Evolutionary conservation across 2,329 filamentous ascomycete genomes (phyloP).

Genomic region (Penicillium sp.): DNA sequence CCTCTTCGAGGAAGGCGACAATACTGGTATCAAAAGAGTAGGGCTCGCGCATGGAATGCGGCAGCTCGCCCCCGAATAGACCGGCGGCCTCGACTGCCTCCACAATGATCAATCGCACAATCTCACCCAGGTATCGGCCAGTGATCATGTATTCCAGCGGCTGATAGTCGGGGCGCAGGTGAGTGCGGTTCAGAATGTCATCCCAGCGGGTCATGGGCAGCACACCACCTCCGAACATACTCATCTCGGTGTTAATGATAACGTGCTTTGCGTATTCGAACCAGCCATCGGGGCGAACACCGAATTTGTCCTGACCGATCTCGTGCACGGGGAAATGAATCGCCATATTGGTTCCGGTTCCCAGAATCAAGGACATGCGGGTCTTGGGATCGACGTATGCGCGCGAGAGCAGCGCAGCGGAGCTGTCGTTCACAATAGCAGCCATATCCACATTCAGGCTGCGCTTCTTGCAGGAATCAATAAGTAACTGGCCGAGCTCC

Average conservation of each 20-base stretch:
- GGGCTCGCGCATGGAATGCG: constrained; percentile 50
- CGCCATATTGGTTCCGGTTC: constrained; percentile 62
- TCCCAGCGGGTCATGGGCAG: constrained; percentile 59
- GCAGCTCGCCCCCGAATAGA: constrained; percentile 54
- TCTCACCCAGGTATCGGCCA: constrained; percentile 60
- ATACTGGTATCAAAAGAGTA: constrained; percentile 58
- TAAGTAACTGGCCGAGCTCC: constrained; percentile 57
- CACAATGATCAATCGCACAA: constrained; percentile 56
- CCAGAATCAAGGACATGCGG: constrained; percentile 59
- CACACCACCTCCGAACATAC: constrained; percentile 58
- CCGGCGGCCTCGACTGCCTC: constrained; percentile 54
- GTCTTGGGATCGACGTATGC: constrained; percentile 58
- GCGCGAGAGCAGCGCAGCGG: constrained; percentile 57
- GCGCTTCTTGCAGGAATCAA: constrained; percentile 52
- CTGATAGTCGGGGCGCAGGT: constrained; percentile 58
- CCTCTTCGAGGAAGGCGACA: constrained; percentile 53
- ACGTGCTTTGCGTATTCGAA: constrained; percentile 55
- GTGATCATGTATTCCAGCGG: constrained; percentile 61
- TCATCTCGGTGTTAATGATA: constrained; percentile 61
- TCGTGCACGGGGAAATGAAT: constrained; percentile 55
- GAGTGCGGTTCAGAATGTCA: constrained; percentile 53
- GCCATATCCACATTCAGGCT: constrained; percentile 55
- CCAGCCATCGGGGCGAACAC: constrained; percentile 51
- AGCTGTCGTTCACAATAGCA: constrained; percentile 61
- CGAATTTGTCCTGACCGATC: constrained; percentile 54